phyloP scores from a whole-genome alignment of 345 rosid species.

The Reutealis trisperma region DNA sequence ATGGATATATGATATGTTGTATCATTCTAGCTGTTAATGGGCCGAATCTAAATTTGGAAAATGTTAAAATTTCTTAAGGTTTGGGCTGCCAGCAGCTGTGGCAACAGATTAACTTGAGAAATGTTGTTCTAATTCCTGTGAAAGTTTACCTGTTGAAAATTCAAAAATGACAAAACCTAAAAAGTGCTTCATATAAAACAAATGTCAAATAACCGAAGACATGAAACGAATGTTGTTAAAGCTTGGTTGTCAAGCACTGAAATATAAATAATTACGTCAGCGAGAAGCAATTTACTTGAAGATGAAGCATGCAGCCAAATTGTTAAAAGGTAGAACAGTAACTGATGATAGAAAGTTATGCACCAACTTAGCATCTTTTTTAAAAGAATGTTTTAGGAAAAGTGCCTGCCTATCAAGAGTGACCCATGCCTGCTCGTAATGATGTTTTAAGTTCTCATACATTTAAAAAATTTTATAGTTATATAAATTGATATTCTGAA shows the following conservation, averaged over 20 bases:
- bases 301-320: neutral
- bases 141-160: too few species aligned
- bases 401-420: neutral
- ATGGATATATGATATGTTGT: neutral
- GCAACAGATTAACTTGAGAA: neutral
- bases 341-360: neutral
- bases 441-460: neutral
- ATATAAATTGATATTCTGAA: too few species aligned
- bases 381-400: neutral
- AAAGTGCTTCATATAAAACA: too few species aligned
- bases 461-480: too few species aligned
- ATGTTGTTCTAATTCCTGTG: neutral
- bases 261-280: neutral
- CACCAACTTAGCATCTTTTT: neutral
- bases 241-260: neutral
- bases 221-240: neutral
- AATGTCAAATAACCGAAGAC: neutral
- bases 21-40: too few species aligned
- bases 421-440: neutral
- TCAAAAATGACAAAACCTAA: too few species aligned
- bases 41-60: too few species aligned
- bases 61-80: too few species aligned
- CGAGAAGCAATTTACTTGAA: neutral
- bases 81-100: neutral
- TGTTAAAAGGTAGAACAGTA: neutral